Percentiles rank a stretch among this genome's conserved stretches.
These are phyloP conservation scores for Fusarium coffeatum DNA, from an alignment of 2,329 filamentous ascomycete genomes.

Conservation along the genomic window DNA sequence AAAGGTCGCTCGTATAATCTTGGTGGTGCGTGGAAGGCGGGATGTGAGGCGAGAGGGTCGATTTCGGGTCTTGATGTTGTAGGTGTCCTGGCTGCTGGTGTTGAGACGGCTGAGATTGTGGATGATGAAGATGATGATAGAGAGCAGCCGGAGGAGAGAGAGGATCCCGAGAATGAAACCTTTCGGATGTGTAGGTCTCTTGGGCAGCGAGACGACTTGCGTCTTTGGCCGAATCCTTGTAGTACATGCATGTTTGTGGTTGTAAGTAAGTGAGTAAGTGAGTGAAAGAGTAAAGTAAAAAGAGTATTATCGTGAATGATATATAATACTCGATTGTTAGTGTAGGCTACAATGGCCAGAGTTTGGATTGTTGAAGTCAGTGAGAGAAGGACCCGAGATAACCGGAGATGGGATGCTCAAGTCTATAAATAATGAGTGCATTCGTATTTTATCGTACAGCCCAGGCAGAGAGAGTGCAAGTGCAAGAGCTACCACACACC, in stretches of 20 bases:
- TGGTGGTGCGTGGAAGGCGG: constrained; percentile 53
- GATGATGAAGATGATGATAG: constrained; percentile 51
- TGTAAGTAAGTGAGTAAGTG: constrained; percentile 2
- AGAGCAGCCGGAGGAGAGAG: constrained; percentile 53
- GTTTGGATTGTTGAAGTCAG: constrained; percentile 20
- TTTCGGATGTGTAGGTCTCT: constrained; percentile 56
- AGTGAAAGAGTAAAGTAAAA: not conserved
- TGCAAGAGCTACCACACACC: constrained; percentile 20
- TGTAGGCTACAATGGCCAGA: constrained; percentile 25
- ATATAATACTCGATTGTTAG: constrained; percentile 24
- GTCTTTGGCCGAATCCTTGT: constrained; percentile 52
- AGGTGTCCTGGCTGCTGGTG: constrained; percentile 40
- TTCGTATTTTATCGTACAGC: constrained; percentile 28
- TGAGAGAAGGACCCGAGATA: constrained; percentile 14
- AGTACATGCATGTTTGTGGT: constrained; percentile 52
- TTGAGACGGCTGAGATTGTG: constrained; percentile 40
- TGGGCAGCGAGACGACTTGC: constrained; percentile 51
- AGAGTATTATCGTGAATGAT: constrained; percentile 28
- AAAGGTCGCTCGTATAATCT: constrained; percentile 53
- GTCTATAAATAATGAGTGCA: constrained; percentile 40
- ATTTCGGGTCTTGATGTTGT: constrained; percentile 45
- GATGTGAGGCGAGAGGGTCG: constrained; percentile 52
- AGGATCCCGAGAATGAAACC: constrained; percentile 56
- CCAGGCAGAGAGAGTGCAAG: not conserved
- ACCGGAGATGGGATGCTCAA: constrained; percentile 30